These are phyloP conservation scores for Capsella rubella DNA, from an alignment of 441 rosid genomes.

Conservation along the genomic window DNA sequence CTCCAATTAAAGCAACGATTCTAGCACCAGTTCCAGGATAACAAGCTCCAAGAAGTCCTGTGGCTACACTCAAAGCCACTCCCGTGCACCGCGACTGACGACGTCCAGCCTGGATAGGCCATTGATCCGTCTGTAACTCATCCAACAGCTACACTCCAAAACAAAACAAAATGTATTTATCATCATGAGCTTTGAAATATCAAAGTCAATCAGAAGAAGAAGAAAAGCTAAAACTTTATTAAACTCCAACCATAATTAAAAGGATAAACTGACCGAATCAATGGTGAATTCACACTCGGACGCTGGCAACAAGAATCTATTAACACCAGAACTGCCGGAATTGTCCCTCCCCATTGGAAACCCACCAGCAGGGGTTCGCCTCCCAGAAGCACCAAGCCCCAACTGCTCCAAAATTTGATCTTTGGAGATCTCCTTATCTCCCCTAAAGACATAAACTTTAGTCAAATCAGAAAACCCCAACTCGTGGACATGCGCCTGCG, in stretches of 20 bases:
- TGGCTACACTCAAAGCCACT: conserved; percentile 93
- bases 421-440: conserved; percentile 80
- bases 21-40: conserved; percentile 95
- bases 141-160: conserved; percentile 73
- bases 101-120: conserved; percentile 77
- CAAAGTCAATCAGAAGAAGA: background rate
- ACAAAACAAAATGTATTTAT: background rate
- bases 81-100: conserved; percentile 89
- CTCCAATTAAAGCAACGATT: conserved; percentile 93
- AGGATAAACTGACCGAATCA: conserved; percentile 51
- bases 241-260: background rate
- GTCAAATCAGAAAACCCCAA: conserved; percentile 90
- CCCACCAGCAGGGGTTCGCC: conserved; percentile 60
- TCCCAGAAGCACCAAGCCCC: conserved; percentile 69
- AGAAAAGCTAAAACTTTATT: conserved; percentile 14
- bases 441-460: conserved; percentile 89
- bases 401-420: conserved; percentile 93
- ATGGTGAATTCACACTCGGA: conserved; percentile 89
- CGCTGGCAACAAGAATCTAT: conserved; percentile 89
- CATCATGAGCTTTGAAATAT: conserved; percentile 1
- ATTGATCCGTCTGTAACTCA: conserved; percentile 95
- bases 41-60: conserved; percentile 92
- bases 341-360: conserved; percentile 64
- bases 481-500: conserved; percentile 95
- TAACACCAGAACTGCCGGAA: conserved; percentile 55